Evolutionary conservation across 176 grass and related monocot genomes (phyloP), one percentile per base, ranked within the genome.

Genomic region (Eleusine coracana): DNA sequence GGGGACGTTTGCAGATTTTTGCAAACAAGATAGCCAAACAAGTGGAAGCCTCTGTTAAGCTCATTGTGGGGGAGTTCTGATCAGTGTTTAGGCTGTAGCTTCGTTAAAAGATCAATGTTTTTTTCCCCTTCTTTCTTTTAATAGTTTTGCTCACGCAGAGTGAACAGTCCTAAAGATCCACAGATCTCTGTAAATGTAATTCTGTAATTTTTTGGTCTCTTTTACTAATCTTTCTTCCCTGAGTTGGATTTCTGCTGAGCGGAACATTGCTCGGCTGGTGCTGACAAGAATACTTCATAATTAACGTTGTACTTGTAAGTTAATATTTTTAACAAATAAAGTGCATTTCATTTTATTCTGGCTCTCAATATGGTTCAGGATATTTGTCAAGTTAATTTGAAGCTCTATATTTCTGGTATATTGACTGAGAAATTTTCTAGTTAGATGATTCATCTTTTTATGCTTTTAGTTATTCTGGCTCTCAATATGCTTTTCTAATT

Each of bases 131-230:
- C 2, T 23, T 60, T n/a, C 11, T 7, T 64, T 10, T 8, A 20
- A 20, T n/a, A 16, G 6, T 21, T 21, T 4, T 34, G 46, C 29
- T 67, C 61, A 72, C 11, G 44, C 17, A 63, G 73, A 80, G 81
- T 0, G 15, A 34, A 29, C 31, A 62, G 48, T 67, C 20, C 44
- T 13, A 8, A 31, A 80, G 5, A 44, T 86, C 5, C 8, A 44
- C 58, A 39, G 48, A 49, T 83, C 63, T 50, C 1, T 90, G 79
- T 90, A 83, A 79, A 79, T 90, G 84, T 90, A 83, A 90, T 78
- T 82, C 73, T 83, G 29, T 83, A 86, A 72, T 78, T 78, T 79
- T 89, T 67, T 20, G 77, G 71, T 29, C 51, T 68, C 21, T 61
- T 83, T 84, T 16, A 15, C 64, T 81, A 77, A 77, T 60, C 38